Evolutionary conservation across 2,329 filamentous ascomycete species (phyloP).

Genomic region (Curvularia verruculosa): DNA sequence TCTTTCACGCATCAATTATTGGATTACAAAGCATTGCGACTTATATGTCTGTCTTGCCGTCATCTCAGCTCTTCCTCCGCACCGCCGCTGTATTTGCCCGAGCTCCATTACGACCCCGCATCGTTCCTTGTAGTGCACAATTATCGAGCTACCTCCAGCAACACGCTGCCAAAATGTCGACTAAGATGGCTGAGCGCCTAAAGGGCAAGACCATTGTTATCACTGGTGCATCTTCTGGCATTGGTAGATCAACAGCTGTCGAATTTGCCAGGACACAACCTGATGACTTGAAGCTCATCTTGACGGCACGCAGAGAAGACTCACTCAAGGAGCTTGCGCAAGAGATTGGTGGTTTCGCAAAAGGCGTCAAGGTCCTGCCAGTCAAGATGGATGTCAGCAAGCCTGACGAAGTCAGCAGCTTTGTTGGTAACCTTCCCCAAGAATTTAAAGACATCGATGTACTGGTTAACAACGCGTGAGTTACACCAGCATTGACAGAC

Average conservation of each 20-base stretch:
- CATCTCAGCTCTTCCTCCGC: slow-evolving; percentile 18
- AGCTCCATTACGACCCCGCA: slow-evolving; percentile 21
- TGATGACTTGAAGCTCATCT: slow-evolving; percentile 77
- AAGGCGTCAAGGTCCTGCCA: slow-evolving; percentile 76
- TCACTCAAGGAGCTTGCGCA: slow-evolving; percentile 75
- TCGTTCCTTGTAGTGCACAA: slow-evolving; percentile 11
- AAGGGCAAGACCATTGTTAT: slow-evolving; percentile 91
- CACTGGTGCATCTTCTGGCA: slow-evolving; percentile 91
- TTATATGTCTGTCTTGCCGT: slow-evolving; percentile 32
- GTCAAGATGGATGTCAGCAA: slow-evolving; percentile 88
- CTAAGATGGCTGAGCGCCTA: slow-evolving; percentile 80
- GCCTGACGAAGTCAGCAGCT: slow-evolving; percentile 71
- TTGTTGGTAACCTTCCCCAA: slow-evolving; percentile 75
- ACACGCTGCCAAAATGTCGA: slow-evolving; percentile 63
- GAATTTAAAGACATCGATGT: slow-evolving; percentile 87
- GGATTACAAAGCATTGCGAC: slow-evolving; percentile 9
- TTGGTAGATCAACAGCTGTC: slow-evolving; percentile 80
- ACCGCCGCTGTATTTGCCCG: slow-evolving; percentile 23
- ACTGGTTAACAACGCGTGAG: slow-evolving; percentile 70
- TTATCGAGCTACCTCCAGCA: slow-evolving; percentile 18
- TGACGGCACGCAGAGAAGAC: slow-evolving; percentile 88
- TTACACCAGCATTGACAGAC: background rate
- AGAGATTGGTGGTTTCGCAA: slow-evolving; percentile 75
- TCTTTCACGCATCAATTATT: slow-evolving; percentile 7
- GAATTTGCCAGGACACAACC: slow-evolving; percentile 91